Percentiles rank a stretch among this genome's conserved stretches.
These are phyloP conservation scores for Suhomyces kilbournensis DNA, from an alignment of 805 yeast species.

Conservation along the genomic window DNA sequence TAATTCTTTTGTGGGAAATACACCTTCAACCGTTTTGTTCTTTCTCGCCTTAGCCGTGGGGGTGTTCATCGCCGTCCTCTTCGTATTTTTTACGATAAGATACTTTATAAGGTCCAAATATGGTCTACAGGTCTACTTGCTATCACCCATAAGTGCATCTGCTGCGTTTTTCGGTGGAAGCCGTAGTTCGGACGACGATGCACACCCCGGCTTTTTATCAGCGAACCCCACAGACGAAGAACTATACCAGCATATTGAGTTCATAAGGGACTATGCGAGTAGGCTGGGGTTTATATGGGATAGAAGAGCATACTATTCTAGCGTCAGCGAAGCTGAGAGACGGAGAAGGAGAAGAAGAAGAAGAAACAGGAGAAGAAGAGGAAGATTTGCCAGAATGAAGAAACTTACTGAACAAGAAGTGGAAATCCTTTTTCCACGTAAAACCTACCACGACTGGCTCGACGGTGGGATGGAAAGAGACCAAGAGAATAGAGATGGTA, in stretches of 20 bases:
- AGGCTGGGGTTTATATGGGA: slow-evolving; percentile 24
- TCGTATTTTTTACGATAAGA: slow-evolving; percentile 58
- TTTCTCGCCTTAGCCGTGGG: slow-evolving; percentile 64
- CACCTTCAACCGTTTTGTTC: slow-evolving; percentile 63
- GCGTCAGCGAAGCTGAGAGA: not conserved
- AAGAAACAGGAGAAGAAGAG: slow-evolving; percentile 39
- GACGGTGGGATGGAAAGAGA: slow-evolving; percentile 58
- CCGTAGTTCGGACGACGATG: not conserved
- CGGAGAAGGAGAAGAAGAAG: slow-evolving; percentile 17
- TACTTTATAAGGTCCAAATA: slow-evolving; percentile 56
- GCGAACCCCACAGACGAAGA: slow-evolving; percentile 20
- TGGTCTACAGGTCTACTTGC: slow-evolving; percentile 49
- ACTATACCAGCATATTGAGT: slow-evolving; percentile 34
- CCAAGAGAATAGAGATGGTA: slow-evolving; percentile 41
- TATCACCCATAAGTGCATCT: slow-evolving; percentile 6
- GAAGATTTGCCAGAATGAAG: slow-evolving; percentile 45
- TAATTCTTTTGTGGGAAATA: slow-evolving; percentile 38
- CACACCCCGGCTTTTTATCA: not conserved
- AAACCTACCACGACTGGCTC: slow-evolving; percentile 58
- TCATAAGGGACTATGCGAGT: slow-evolving; percentile 31
- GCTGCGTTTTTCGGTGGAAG: not conserved
- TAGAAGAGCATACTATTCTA: not conserved
- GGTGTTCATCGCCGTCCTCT: slow-evolving; percentile 51
- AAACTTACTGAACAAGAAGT: slow-evolving; percentile 55
- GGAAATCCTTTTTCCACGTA: slow-evolving; percentile 56